Base-by-base conservation (phyloP, 176 grass and related monocot genomes). In the Ensete ventricosum region DNA sequence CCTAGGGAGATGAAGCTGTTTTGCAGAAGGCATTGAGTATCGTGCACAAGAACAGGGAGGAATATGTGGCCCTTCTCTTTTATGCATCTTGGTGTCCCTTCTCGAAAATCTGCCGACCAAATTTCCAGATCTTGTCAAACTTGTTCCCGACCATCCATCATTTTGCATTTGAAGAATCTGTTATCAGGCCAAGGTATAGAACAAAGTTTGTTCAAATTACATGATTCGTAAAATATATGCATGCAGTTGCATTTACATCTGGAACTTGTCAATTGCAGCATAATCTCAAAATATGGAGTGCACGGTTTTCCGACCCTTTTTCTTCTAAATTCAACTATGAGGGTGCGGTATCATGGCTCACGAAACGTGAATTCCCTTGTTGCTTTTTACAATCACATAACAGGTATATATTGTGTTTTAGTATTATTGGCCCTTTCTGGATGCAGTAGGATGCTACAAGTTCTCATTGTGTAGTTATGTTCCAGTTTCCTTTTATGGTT, bases 31-130 rank as follows among this genome's bases (percentile, higher is more conserved):
- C 86, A 71, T 58, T 99, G 17, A 91, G 89, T 84, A 73, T 99
- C 72, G 82, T 99, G 79, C 82, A 94, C 73, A 64, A 75, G 67
- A 99, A 89, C 80, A 73, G 51, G 70, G 91, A 94, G 52, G 84
- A 88, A 14, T 94, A 95, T 79, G 87, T 99, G 57, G 84, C 91
- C 48, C 75, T 99, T 64, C 84, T 99, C 64, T 99, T 99, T 78
- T 99, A 94, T 87, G 96, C 96, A 67, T 91, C 96, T 1, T 94
- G 96, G 96, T 99, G 96, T 75, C 91, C 86, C 62, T 99, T 99
- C 81, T 99, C 95, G 66, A 92, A 91, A 83, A 86, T 89, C 64
- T 99, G 86, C 82, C 87, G 82, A 73, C 88, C 90, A 8, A 87
- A 88, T 77, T 94, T 88, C 26, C 75, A 85, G 74, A 81, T 73